Evolutionary conservation across 2,329 filamentous ascomycete genomes (phyloP).

Genomic region (Aspergillus novofumigatus): DNA sequence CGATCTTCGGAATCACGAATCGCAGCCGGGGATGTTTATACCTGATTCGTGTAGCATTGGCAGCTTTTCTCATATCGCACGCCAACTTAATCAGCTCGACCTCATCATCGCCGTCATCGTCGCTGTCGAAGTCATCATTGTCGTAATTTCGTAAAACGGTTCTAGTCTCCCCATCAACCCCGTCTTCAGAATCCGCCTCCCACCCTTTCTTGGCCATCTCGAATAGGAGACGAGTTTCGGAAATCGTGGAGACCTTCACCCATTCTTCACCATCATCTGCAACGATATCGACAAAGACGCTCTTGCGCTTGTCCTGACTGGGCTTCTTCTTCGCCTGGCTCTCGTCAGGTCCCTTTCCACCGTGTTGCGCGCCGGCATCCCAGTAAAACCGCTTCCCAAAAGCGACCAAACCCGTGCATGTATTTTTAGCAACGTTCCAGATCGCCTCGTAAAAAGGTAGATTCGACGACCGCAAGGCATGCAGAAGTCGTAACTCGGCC

Average conservation of each 20-base stretch:
- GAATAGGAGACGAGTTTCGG: slow-evolving; percentile 60
- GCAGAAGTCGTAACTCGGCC: slow-evolving; percentile 38
- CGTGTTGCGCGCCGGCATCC: slow-evolving; percentile 18
- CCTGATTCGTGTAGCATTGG: slow-evolving; percentile 52
- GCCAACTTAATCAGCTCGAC: slow-evolving; percentile 59
- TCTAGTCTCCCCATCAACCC: slow-evolving; percentile 27
- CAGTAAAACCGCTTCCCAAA: slow-evolving; percentile 56
- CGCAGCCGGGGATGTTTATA: slow-evolving; percentile 58
- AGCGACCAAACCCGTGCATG: slow-evolving; percentile 52
- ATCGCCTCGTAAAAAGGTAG: slow-evolving; percentile 61
- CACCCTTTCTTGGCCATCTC: slow-evolving; percentile 67
- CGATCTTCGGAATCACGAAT: slow-evolving; percentile 59
- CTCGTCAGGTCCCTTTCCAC: not conserved
- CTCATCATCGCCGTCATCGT: slow-evolving; percentile 50
- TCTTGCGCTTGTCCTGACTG: slow-evolving; percentile 44
- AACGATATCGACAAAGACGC: slow-evolving; percentile 61
- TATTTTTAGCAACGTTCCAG: slow-evolving; percentile 58
- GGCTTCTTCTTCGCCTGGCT: slow-evolving; percentile 22
- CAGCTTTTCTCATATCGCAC: slow-evolving; percentile 54
- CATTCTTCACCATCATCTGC: slow-evolving; percentile 60
- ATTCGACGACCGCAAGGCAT: slow-evolving; percentile 62
- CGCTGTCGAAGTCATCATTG: slow-evolving; percentile 38
- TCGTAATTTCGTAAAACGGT: slow-evolving; percentile 25
- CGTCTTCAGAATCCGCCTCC: slow-evolving; percentile 49
- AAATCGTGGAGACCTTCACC: slow-evolving; percentile 65